A percentile compares a stretch with the other conserved stretches of the same genome.
These are phyloP conservation scores for Eucalyptus regnans DNA, from an alignment of 345 rosid species.

Conservation along the genomic window DNA sequence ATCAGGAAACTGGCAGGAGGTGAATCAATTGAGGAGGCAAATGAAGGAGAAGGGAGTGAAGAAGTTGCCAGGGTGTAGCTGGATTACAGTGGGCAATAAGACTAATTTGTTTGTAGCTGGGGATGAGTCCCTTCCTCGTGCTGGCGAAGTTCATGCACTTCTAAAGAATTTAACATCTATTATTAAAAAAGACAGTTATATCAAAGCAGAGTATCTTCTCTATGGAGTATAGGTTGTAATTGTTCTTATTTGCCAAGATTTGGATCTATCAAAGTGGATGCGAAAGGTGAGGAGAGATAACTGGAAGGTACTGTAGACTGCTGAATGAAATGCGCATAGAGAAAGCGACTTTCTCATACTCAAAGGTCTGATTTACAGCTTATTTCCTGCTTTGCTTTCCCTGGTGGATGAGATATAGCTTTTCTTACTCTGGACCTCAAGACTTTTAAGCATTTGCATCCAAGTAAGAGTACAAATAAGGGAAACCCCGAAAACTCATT, in stretches of 20 bases:
- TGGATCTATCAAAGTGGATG: not conserved
- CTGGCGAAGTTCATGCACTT: conserved; percentile 17
- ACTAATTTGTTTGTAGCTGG: conserved; percentile 62
- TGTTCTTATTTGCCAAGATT: not conserved
- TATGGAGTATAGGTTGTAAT: not conserved
- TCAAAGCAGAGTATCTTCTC: not conserved
- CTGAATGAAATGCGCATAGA: not conserved
- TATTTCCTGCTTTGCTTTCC: not conserved
- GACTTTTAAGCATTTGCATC: not conserved
- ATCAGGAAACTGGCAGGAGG: conserved; percentile 71
- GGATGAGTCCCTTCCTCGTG: conserved; percentile 51
- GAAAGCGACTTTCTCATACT: not conserved
- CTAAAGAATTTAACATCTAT: conserved; percentile 28
- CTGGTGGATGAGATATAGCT: not conserved
- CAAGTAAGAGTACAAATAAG: not conserved
- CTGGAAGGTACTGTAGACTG: not conserved
- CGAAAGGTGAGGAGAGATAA: not conserved
- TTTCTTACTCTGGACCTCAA: not conserved
- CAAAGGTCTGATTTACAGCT: not conserved
- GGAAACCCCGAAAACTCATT: not conserved
- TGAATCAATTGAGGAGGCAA: conserved; percentile 48
- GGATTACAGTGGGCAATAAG: conserved; percentile 57
- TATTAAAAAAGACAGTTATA: conserved; percentile 15
- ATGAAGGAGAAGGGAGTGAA: conserved; percentile 79
- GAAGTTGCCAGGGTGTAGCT: conserved; percentile 80